Conservation (phyloP, 2,329 filamentous ascomycete genomes). For the Nannizziopsis arthrosporioides region DNA sequence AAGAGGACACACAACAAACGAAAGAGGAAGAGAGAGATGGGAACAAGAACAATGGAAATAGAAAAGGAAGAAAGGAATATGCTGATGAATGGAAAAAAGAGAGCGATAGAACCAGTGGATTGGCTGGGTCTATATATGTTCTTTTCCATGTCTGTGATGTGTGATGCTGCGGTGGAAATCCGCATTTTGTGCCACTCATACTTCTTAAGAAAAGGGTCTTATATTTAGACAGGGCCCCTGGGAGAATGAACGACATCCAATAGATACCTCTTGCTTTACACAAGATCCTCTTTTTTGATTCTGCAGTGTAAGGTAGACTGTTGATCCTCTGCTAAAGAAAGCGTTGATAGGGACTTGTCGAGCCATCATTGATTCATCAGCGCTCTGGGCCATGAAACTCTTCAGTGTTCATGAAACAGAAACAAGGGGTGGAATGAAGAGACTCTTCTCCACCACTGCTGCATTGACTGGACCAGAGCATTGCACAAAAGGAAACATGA, state of each 20-base stretch:
- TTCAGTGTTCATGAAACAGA: neutral
- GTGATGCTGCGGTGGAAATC: neutral
- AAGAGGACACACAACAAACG: conserved; percentile 9
- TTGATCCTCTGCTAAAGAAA: neutral
- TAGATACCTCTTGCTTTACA: neutral
- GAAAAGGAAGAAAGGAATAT: neutral
- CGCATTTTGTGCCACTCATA: neutral
- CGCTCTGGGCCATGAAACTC: neutral
- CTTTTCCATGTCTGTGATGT: conserved; percentile 6
- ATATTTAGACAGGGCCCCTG: neutral
- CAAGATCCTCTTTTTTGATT: neutral
- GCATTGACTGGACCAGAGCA: neutral
- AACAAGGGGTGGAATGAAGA: neutral
- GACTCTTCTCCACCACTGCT: neutral
- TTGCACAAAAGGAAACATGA: neutral
- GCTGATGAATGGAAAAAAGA: conserved; percentile 5
- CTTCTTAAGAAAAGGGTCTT: neutral
- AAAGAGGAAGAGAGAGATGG: conserved; percentile 8
- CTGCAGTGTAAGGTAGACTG: neutral
- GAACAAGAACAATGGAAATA: conserved; percentile 3
- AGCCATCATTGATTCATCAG: neutral
- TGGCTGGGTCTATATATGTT: conserved; percentile 6
- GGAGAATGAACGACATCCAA: neutral
- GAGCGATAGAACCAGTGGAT: neutral
- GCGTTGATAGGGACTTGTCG: neutral